Percentiles rank a stretch among this genome's conserved stretches.
Conservation (phyloP, 495 filamentous ascomycete species). For the Cenococcum geophilum region DNA sequence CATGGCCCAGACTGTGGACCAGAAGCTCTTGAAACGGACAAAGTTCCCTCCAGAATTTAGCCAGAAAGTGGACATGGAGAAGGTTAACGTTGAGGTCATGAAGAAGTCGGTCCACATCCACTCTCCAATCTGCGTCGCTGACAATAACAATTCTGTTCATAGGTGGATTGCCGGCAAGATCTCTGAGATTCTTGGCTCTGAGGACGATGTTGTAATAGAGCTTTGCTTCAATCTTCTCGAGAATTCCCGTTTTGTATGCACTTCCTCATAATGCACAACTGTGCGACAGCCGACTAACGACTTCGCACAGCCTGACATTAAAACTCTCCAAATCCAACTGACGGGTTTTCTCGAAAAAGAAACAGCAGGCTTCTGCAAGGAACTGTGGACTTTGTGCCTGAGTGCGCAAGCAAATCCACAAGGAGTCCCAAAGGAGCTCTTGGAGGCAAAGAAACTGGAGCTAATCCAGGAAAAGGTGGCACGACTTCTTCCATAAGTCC, state of each 20-base stretch:
- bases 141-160: slow-evolving; percentile 20
- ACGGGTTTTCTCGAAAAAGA: slow-evolving; percentile 95
- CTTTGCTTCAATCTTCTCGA: slow-evolving; percentile 87
- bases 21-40: slow-evolving; percentile 78
- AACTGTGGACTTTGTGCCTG: slow-evolving; percentile 83
- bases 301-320: slow-evolving; percentile 78
- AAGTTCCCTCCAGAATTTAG: slow-evolving; percentile 94
- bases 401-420: slow-evolving; percentile 84
- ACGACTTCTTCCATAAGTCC: neutral
- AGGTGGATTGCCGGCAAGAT: slow-evolving; percentile 92
- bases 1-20: slow-evolving; percentile 54
- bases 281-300: slow-evolving; percentile 10
- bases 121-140: neutral
- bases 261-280: neutral
- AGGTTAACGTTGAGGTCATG: slow-evolving; percentile 95
- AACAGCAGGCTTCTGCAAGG: slow-evolving; percentile 83
- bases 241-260: slow-evolving; percentile 67
- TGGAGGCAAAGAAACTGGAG: slow-evolving; percentile 94
- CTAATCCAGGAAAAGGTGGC: slow-evolving; percentile 85
- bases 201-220: slow-evolving; percentile 93
- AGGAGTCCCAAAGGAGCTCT: slow-evolving; percentile 86
- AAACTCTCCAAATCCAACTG: slow-evolving; percentile 85
- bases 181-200: slow-evolving; percentile 75
- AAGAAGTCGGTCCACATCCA: slow-evolving; percentile 63
- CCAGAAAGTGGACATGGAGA: slow-evolving; percentile 92